Conservation (phyloP, 345 rosid species). For the Physaria fendleri region DNA sequence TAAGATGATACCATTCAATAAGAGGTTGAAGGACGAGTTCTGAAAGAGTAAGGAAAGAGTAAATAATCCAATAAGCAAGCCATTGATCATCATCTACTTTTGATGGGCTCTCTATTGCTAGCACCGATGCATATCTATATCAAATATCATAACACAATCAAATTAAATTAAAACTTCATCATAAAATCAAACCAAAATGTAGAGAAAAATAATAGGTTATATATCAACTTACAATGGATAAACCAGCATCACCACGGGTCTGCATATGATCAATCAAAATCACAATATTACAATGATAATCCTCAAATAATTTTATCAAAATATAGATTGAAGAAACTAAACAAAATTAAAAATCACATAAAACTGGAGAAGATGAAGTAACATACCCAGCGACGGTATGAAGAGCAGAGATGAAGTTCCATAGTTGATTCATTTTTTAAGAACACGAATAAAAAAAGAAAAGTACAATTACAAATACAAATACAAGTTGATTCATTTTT, state of each 20-base stretch:
- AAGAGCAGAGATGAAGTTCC: slow-evolving; percentile 44
- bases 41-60: too few relatives aligned
- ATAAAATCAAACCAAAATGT: neutral
- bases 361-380: neutral
- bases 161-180: neutral
- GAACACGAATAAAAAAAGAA: too few relatives aligned
- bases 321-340: neutral
- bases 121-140: slow-evolving; percentile 63
- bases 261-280: slow-evolving; percentile 17
- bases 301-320: neutral
- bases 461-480: neutral
- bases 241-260: slow-evolving; percentile 69
- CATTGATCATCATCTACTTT: slow-evolving; percentile 76
- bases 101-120: slow-evolving; percentile 68
- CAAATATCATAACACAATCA: neutral
- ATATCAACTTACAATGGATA: slow-evolving; percentile 64
- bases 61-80: too few relatives aligned
- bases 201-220: neutral
- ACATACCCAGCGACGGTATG: slow-evolving; percentile 59
- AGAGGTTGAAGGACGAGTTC: too few relatives aligned
- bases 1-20: too few relatives aligned
- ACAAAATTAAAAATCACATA: neutral
- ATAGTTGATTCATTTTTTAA: slow-evolving; percentile 40
- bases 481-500: slow-evolving; percentile 47
- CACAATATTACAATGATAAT: neutral